Percentiles rank a stretch among this genome's conserved stretches.
phyloP scores from a whole-genome alignment of 768 basidiomycete species.

The Tulasnella sp. region DNA sequence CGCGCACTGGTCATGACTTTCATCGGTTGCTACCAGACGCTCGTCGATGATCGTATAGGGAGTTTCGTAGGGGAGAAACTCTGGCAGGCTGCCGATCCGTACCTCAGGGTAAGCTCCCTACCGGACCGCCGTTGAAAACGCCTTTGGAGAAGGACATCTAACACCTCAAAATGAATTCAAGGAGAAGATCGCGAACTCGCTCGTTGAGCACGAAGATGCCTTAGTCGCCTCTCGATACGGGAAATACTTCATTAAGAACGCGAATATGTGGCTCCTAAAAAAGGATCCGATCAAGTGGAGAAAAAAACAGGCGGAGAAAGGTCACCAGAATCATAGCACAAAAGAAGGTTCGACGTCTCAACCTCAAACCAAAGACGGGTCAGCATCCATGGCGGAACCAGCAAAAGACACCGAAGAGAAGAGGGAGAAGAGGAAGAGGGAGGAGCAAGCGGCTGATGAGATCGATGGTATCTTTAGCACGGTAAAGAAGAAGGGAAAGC shows the following conservation, averaged over 20 bases:
- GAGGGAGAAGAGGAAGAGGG: constrained; percentile 15
- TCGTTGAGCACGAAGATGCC: constrained; percentile 57
- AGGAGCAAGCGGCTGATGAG: constrained; percentile 22
- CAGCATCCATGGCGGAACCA: neutral
- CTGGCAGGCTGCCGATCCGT: constrained; percentile 87
- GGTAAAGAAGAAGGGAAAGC: neutral
- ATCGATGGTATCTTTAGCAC: constrained; percentile 25
- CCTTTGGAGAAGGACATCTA: constrained; percentile 1
- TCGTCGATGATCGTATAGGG: constrained; percentile 86
- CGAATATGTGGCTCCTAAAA: constrained; percentile 68
- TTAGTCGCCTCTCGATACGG: constrained; percentile 76
- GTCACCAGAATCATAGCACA: neutral
- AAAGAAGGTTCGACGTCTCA: neutral
- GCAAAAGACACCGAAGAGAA: too few species aligned
- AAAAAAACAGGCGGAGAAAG: constrained; percentile 37
- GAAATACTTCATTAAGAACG: constrained; percentile 70
- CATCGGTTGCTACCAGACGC: constrained; percentile 63
- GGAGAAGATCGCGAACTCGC: constrained; percentile 86
- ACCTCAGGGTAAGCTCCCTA: constrained; percentile 58
- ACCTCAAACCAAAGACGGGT: neutral
- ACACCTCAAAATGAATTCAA: constrained; percentile 27
- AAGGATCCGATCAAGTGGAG: constrained; percentile 82
- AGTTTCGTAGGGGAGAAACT: constrained; percentile 84
- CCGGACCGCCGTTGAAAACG: neutral
- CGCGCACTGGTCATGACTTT: constrained; percentile 63